These are phyloP conservation scores for Leccinum pachyderme DNA, from an alignment of 1,284 basidiomycete species.

Conservation along the genomic window DNA sequence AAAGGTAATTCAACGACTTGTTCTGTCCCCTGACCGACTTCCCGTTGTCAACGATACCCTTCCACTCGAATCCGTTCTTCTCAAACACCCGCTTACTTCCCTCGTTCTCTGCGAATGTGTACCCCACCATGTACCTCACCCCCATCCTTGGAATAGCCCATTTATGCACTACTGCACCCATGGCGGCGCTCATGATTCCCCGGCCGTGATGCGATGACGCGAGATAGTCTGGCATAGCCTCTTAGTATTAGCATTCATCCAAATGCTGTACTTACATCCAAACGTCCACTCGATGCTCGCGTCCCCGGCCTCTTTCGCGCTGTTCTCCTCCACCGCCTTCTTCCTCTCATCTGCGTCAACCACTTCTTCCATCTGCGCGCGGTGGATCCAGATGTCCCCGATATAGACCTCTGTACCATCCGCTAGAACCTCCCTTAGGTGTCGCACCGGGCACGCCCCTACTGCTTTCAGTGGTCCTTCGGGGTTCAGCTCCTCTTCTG, in stretches of 20 bases:
- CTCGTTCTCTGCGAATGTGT: constrained; percentile 49
- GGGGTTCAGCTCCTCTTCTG: constrained; percentile 26
- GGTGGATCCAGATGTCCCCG: constrained; percentile 37
- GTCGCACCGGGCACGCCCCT: constrained; percentile 38
- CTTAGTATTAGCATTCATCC: constrained; percentile 4
- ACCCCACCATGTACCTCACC: constrained; percentile 43
- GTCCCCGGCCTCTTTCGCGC: constrained; percentile 34
- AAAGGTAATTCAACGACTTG: constrained; percentile 20
- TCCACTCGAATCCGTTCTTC: constrained; percentile 59
- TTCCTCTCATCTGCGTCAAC: constrained; percentile 32
- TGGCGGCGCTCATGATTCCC: constrained; percentile 65
- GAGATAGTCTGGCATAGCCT: constrained; percentile 26
- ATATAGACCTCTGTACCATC: constrained; percentile 42
- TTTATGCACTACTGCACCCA: constrained; percentile 46
- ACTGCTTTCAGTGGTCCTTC: constrained; percentile 34
- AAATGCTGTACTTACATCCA: constrained; percentile 35
- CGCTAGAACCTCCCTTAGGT: constrained; percentile 39
- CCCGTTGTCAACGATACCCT: constrained; percentile 41
- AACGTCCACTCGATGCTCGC: constrained; percentile 43
- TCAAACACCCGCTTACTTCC: constrained; percentile 60
- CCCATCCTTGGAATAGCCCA: constrained; percentile 65
- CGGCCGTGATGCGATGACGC: constrained; percentile 55
- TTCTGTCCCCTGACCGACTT: constrained; percentile 33
- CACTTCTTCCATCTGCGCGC: constrained; percentile 36
- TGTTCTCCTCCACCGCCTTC: constrained; percentile 18